Evolutionary conservation across 2,329 filamentous ascomycete species (phyloP).

Genomic region (Fusarium zealandicum): DNA sequence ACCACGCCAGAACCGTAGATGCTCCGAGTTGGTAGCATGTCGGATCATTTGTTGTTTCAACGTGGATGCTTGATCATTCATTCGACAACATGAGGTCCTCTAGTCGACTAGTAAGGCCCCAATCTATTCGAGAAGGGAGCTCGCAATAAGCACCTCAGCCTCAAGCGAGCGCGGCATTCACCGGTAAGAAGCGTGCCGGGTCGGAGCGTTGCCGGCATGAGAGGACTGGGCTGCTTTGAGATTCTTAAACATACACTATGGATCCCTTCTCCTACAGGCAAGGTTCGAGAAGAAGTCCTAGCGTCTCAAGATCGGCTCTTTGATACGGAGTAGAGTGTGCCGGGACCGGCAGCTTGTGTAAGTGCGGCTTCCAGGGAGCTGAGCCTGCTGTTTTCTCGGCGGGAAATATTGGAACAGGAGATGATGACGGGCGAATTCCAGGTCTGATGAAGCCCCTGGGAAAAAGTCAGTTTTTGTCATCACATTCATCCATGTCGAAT

Average conservation of each 20-base stretch:
- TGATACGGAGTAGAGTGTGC: neutral
- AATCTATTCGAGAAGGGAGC: neutral
- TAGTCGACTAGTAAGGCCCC: neutral
- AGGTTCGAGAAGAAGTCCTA: neutral
- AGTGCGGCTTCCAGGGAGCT: neutral
- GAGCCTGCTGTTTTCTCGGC: neutral
- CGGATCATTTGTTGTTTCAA: slow-evolving; percentile 14
- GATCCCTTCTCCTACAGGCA: neutral
- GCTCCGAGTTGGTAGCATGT: slow-evolving; percentile 8
- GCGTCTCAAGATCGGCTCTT: neutral
- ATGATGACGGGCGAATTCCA: neutral
- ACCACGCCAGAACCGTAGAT: slow-evolving; percentile 3
- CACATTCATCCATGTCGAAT: neutral
- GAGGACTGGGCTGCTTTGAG: slow-evolving; percentile 3
- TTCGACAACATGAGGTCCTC: neutral
- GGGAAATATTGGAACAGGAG: neutral
- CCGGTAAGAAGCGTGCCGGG: neutral
- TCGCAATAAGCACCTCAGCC: neutral
- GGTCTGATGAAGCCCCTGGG: neutral
- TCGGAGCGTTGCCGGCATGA: neutral
- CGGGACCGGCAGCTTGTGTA: neutral
- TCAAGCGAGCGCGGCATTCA: neutral
- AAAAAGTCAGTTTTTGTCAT: slow-evolving; percentile 2
- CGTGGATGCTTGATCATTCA: neutral
- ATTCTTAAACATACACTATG: slow-evolving; percentile 1